Percentiles rank a stretch among this genome's conserved stretches.
Conservation (phyloP, 2,329 filamentous ascomycete species). For the Beauveria australis region DNA sequence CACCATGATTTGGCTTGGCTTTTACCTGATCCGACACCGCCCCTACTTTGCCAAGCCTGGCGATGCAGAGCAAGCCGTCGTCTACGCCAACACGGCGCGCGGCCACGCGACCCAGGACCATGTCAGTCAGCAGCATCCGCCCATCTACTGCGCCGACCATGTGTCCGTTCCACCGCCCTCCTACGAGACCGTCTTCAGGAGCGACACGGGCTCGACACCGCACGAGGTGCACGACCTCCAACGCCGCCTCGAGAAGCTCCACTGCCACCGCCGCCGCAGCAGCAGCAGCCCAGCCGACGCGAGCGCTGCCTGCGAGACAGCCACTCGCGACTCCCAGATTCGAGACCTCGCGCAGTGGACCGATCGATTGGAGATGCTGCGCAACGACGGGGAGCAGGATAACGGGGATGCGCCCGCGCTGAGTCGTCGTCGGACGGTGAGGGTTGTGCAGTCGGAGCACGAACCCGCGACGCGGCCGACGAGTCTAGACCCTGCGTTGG, state of each 20-base stretch:
- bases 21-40: background rate
- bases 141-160: constrained; percentile 12
- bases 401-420: background rate
- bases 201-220: background rate
- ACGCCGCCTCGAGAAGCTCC: constrained; percentile 1
- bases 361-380: constrained; percentile 8
- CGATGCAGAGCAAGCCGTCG: background rate
- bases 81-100: background rate
- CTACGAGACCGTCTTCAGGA: constrained; percentile 9
- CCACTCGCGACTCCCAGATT: constrained; percentile 11
- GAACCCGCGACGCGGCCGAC: background rate
- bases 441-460: background rate
- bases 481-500: background rate
- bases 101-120: background rate
- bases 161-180: constrained; percentile 11
- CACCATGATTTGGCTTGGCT: background rate
- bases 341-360: constrained; percentile 13
- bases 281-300: background rate
- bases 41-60: background rate
- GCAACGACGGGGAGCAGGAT: background rate
- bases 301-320: background rate
- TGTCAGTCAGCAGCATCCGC: constrained; percentile 3
- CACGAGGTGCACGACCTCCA: constrained; percentile 2
- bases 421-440: background rate
- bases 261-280: background rate